Conservation (phyloP, 805 yeast genomes). For the Cyberlindnera americana region DNA sequence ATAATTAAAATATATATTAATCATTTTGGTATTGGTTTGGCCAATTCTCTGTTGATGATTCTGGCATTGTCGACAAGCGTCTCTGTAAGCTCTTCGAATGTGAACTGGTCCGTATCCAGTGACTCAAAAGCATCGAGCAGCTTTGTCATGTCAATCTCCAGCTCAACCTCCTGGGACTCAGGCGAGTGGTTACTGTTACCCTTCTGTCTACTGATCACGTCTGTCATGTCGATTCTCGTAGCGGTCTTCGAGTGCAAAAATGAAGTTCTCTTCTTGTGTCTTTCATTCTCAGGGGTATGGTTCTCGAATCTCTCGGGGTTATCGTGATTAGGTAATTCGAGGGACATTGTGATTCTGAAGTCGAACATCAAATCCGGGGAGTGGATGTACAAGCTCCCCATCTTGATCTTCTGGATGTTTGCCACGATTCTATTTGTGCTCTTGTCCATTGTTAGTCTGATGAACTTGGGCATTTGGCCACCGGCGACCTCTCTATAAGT, state of each 20-base stretch:
- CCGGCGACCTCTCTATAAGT: constrained; percentile 60
- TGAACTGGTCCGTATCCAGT: constrained; percentile 43
- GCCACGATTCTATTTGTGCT: constrained; percentile 63
- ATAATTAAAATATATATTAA: constrained; percentile 16
- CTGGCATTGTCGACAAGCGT: constrained; percentile 60
- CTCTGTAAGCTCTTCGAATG: constrained; percentile 57
- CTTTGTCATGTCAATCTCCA: constrained; percentile 46
- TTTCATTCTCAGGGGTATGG: constrained; percentile 49
- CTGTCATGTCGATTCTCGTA: constrained; percentile 69
- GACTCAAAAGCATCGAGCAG: constrained; percentile 39
- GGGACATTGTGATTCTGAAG: constrained; percentile 66
- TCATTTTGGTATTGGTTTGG: constrained; percentile 13
- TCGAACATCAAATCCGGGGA: constrained; percentile 79
- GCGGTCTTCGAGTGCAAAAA: constrained; percentile 72
- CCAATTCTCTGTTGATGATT: constrained; percentile 29
- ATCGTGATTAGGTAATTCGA: constrained; percentile 71
- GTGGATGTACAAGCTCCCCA: constrained; percentile 68
- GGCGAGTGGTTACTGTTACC: constrained; percentile 24
- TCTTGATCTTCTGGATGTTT: constrained; percentile 67
- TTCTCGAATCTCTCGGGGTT: constrained; percentile 51
- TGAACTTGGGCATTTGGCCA: constrained; percentile 59
- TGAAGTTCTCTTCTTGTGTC: constrained; percentile 72
- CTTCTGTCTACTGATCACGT: constrained; percentile 37
- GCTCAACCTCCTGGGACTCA: constrained; percentile 43
- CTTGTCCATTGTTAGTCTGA: constrained; percentile 65